phyloP scores from a whole-genome alignment of 2,329 filamentous ascomycete species.

The Knufia petricola region DNA sequence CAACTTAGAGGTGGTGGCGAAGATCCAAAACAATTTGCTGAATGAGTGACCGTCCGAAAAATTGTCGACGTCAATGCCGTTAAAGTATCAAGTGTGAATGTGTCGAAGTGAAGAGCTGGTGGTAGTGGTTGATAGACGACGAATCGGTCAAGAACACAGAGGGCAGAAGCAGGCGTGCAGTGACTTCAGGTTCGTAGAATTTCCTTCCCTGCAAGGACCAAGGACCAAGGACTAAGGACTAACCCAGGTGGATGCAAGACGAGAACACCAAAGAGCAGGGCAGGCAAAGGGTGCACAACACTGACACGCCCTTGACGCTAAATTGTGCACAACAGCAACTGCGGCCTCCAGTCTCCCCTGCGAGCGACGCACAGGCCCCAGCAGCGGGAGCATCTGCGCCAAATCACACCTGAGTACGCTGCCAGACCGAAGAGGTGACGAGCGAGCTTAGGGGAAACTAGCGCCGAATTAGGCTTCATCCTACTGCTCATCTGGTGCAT shows the following conservation, averaged over 20 bases:
- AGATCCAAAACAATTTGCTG: neutral
- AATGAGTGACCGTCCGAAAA: neutral
- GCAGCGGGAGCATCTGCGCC: neutral
- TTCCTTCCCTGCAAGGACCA: constrained; percentile 1
- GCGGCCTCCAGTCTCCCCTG: neutral
- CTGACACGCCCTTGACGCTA: neutral
- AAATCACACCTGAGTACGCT: neutral
- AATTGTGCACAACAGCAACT: neutral
- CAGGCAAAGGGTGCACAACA: neutral
- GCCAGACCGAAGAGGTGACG: neutral
- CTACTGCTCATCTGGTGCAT: neutral
- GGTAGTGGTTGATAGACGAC: neutral
- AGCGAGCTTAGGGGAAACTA: constrained; percentile 1
- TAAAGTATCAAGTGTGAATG: neutral
- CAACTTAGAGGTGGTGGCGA: neutral
- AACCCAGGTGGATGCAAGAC: neutral
- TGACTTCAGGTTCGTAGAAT: neutral
- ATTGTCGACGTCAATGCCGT: neutral
- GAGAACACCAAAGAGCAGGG: neutral
- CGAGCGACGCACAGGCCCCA: neutral
- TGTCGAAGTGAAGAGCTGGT: constrained; percentile 5
- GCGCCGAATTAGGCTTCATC: neutral
- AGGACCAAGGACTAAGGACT: neutral
- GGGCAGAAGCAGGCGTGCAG: neutral
- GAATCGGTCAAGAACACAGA: constrained; percentile 7